A percentile compares a stretch with the other conserved stretches of the same genome.
Conservation (phyloP, 371 early-diverging fungal genomes). For the Lichtheimia hyalospora region DNA sequence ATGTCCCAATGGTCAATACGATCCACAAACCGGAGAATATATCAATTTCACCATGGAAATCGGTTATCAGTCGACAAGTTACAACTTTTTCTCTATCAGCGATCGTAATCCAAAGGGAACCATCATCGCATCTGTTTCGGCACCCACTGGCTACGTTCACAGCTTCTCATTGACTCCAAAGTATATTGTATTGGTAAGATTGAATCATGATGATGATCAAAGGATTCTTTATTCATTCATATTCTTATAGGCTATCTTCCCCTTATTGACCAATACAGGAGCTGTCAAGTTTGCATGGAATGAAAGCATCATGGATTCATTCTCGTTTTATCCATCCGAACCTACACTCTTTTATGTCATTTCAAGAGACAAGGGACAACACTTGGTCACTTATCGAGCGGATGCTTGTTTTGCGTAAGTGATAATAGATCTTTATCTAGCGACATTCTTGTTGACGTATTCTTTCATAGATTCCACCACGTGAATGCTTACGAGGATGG, state of each 20-base stretch:
- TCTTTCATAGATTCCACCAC: conserved; percentile 52
- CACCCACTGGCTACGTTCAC: conserved; percentile 69
- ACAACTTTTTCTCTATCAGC: conserved; percentile 63
- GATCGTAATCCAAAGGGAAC: conserved; percentile 63
- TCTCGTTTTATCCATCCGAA: conserved; percentile 54
- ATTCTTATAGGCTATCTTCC: conserved; percentile 38
- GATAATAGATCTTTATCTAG: not conserved
- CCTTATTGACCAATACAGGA: conserved; percentile 52
- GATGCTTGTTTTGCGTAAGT: conserved; percentile 55
- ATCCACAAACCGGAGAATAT: conserved; percentile 68
- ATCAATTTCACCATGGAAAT: conserved; percentile 72
- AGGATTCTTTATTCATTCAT: not conserved
- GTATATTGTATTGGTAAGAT: conserved; percentile 64
- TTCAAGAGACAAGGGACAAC: conserved; percentile 62
- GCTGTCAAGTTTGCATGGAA: conserved; percentile 69
- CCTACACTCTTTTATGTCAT: conserved; percentile 69
- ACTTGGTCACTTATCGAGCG: conserved; percentile 63
- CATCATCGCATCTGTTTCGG: conserved; percentile 59
- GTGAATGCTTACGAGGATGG: conserved; percentile 74
- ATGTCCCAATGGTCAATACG: conserved; percentile 72
- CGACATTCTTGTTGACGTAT: not conserved
- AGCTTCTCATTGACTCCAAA: conserved; percentile 70
- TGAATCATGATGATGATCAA: not conserved
- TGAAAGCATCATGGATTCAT: conserved; percentile 66
- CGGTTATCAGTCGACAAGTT: conserved; percentile 63